Conservation (phyloP, 139 green algal species). For the Chlorella sorokiniana region DNA sequence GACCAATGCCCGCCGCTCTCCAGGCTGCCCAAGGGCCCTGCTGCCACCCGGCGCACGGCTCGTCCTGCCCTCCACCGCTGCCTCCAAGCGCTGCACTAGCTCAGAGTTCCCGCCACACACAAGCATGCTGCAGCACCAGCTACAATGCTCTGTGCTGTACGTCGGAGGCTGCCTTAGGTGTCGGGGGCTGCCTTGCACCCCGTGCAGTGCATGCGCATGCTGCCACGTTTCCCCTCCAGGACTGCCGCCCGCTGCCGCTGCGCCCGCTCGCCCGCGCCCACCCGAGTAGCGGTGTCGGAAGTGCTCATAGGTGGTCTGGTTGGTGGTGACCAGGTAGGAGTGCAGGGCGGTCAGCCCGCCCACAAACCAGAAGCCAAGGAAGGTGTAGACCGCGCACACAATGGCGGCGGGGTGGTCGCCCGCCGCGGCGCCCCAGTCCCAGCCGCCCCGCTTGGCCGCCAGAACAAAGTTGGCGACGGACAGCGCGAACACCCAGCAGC, state of each 20-base stretch:
- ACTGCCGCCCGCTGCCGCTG: not conserved
- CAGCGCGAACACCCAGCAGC: conserved; percentile 79
- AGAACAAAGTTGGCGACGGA: conserved; percentile 64
- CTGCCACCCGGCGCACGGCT: too few relatives aligned
- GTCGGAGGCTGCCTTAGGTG: too few relatives aligned
- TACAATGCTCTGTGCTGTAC: too few relatives aligned
- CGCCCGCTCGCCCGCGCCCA: not conserved
- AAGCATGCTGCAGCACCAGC: too few relatives aligned
- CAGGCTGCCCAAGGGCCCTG: too few relatives aligned
- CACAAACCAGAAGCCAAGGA: conserved; percentile 90
- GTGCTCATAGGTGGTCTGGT: conserved; percentile 99
- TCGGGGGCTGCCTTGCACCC: too few relatives aligned
- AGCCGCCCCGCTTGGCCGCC: conserved; percentile 11
- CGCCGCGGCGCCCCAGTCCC: conserved; percentile 48
- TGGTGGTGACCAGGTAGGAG: conserved; percentile 85
- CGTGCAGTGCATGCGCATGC: too few relatives aligned
- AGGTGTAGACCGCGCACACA: conserved; percentile 73
- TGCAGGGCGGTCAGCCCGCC: conserved; percentile 92
- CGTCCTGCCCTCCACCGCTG: too few relatives aligned
- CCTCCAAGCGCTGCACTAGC: too few relatives aligned
- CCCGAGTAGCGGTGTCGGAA: conserved; percentile 68
- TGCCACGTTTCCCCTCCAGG: too few relatives aligned
- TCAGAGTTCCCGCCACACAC: too few relatives aligned
- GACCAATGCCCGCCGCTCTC: too few relatives aligned
- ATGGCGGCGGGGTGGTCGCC: conserved; percentile 57